Evolutionary conservation across 2,329 filamentous ascomycete genomes (phyloP).

Genomic region (Pseudocercospora fuligena): DNA sequence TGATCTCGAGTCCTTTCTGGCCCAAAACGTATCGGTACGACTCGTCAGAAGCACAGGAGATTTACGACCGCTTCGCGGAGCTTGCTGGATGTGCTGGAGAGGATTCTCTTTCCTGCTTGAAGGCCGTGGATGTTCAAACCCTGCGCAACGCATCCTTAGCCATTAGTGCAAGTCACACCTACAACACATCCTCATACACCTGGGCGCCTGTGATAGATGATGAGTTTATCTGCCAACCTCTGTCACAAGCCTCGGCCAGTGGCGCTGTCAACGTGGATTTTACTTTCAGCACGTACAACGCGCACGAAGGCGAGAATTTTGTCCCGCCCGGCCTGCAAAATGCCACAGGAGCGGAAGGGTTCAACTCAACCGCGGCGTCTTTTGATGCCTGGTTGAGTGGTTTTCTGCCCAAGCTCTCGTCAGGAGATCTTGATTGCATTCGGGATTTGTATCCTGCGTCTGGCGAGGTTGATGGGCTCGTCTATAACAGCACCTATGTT

Average conservation of each 20-base stretch:
- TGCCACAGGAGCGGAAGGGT: constrained; percentile 41
- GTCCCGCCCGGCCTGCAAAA: constrained; percentile 56
- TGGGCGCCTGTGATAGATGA: constrained; percentile 67
- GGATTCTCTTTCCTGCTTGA: constrained; percentile 61
- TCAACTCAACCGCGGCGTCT: constrained; percentile 56
- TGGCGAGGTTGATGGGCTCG: constrained; percentile 55
- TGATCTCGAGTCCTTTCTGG: constrained; percentile 63
- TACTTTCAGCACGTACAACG: constrained; percentile 64
- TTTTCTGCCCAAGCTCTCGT: constrained; percentile 57
- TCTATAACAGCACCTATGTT: constrained; percentile 57
- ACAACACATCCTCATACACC: constrained; percentile 61
- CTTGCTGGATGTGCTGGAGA: constrained; percentile 55
- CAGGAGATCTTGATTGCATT: constrained; percentile 46
- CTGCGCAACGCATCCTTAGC: constrained; percentile 59
- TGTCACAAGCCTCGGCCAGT: constrained; percentile 51
- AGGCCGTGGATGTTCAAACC: constrained; percentile 58
- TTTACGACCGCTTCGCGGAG: constrained; percentile 55
- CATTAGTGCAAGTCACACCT: constrained; percentile 56
- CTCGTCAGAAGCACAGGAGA: constrained; percentile 54
- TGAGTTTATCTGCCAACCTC: constrained; percentile 54
- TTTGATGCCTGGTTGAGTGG: constrained; percentile 61
- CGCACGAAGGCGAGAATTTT: constrained; percentile 67
- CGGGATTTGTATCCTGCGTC: constrained; percentile 54
- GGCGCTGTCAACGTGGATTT: constrained; percentile 52
- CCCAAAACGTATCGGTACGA: constrained; percentile 62